A percentile compares a stretch with the other conserved stretches of the same genome.
phyloP scores from a whole-genome alignment of 495 filamentous ascomycete genomes.

The Neurospora sp. region DNA sequence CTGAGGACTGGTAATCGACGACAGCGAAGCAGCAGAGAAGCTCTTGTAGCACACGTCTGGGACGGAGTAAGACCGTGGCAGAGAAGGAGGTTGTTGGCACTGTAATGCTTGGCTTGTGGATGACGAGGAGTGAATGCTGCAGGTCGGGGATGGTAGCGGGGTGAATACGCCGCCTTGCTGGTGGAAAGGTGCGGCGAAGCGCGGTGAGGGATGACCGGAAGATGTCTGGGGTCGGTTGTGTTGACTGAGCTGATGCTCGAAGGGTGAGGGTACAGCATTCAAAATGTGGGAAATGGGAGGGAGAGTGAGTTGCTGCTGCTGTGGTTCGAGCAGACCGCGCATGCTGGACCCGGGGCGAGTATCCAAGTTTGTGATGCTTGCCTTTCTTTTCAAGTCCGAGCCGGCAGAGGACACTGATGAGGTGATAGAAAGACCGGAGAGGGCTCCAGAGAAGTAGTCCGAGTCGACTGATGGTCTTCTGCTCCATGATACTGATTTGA shows the following conservation, averaged over 20 bases:
- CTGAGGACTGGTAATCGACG: background rate
- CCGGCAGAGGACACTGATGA: background rate
- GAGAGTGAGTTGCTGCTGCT: background rate
- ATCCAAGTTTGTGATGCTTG: background rate
- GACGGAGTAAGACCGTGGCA: background rate
- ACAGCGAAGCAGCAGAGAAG: background rate
- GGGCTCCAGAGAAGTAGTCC: background rate
- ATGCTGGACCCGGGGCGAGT: background rate
- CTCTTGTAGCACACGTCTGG: background rate
- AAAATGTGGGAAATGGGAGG: conserved; percentile 11
- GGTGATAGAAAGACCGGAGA: background rate
- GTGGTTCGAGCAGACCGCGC: background rate
- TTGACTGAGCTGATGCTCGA: background rate
- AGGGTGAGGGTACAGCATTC: conserved; percentile 1
- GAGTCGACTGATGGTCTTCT: background rate
- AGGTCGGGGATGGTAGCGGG: background rate
- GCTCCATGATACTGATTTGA: background rate
- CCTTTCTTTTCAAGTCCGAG: background rate
- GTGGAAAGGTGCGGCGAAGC: background rate
- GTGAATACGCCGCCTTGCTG: background rate
- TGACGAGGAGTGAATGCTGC: background rate
- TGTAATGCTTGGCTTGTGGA: background rate
- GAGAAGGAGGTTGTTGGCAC: background rate
- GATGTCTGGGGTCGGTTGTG: background rate
- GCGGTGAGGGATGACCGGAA: background rate